A percentile compares a stretch with the other conserved stretches of the same genome.
Evolutionary conservation across 352 stramenopile species (phyloP).

Genomic region (Globisporangium irregulare): DNA sequence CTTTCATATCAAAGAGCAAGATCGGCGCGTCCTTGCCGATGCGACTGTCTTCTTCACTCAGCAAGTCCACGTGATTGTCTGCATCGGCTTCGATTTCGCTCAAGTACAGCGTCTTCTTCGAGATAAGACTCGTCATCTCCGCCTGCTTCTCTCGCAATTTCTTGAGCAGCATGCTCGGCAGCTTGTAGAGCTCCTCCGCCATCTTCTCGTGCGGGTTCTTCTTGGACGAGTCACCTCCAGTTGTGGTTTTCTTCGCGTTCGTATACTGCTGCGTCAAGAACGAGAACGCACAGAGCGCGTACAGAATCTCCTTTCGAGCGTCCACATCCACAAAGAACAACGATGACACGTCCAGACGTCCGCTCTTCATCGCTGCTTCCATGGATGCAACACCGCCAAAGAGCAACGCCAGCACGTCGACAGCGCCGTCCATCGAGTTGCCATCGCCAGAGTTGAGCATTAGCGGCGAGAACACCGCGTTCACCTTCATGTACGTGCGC

Average conservation of each 20-base stretch:
- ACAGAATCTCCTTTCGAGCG: slow-evolving; percentile 65
- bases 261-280: slow-evolving; percentile 63
- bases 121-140: slow-evolving; percentile 52
- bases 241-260: slow-evolving; percentile 19
- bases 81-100: slow-evolving; percentile 60
- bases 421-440: slow-evolving; percentile 29
- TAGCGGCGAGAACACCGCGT: slow-evolving; percentile 22
- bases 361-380: slow-evolving; percentile 78
- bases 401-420: slow-evolving; percentile 72
- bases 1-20: slow-evolving; percentile 79
- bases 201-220: slow-evolving; percentile 38
- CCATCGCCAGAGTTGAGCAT: slow-evolving; percentile 24
- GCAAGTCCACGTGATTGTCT: slow-evolving; percentile 47
- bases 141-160: slow-evolving; percentile 57
- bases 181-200: slow-evolving; percentile 63
- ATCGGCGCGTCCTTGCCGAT: slow-evolving; percentile 77
- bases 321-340: slow-evolving; percentile 71
- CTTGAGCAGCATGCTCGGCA: slow-evolving; percentile 56
- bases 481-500: slow-evolving; percentile 54
- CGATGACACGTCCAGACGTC: slow-evolving; percentile 66
- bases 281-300: slow-evolving; percentile 81
- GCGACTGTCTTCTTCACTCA: slow-evolving; percentile 54
- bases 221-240: slow-evolving; percentile 3
- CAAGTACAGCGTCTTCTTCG: slow-evolving; percentile 71
- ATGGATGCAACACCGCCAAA: slow-evolving; percentile 72